These are phyloP conservation scores for Wallacemonas sp. DNA, from an alignment of 208 protist genomes.

Conservation along the genomic window DNA sequence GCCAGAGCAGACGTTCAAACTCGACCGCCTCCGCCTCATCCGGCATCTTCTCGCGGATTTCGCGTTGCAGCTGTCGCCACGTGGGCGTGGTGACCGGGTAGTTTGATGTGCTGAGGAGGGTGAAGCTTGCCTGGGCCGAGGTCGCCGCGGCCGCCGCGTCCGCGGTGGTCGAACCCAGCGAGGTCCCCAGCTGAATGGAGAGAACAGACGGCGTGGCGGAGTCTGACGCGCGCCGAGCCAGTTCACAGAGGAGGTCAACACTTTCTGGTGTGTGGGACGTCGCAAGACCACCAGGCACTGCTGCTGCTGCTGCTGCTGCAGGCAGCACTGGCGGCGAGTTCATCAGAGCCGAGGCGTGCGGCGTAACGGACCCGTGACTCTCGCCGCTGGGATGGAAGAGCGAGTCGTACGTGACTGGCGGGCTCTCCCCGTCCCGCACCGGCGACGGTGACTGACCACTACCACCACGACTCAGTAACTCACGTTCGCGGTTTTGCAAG, in stretches of 20 bases:
- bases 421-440: background rate
- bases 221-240: background rate
- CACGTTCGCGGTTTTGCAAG: conserved; percentile 9
- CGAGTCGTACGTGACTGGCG: conserved; percentile 8
- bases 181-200: no score
- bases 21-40: conserved; percentile 27
- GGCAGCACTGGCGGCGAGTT: no score
- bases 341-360: background rate
- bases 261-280: background rate
- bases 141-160: no score
- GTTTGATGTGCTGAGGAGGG: conserved; percentile 17
- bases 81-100: conserved; percentile 30
- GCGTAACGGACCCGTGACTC: no score
- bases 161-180: no score
- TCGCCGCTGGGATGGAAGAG: conserved; percentile 1
- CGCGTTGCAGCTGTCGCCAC: conserved; percentile 36
- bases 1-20: conserved; percentile 45
- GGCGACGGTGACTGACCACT: background rate
- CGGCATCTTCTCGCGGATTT: conserved; percentile 31
- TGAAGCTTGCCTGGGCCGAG: background rate
- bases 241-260: background rate
- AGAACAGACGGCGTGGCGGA: conserved; percentile 1
- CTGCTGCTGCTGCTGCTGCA: no score
- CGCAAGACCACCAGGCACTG: no score
- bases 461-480: background rate